A percentile compares a stretch with the other conserved stretches of the same genome.
These are phyloP conservation scores for Citrullus colocynthis DNA, from an alignment of 306 rosid species.

Conservation along the genomic window DNA sequence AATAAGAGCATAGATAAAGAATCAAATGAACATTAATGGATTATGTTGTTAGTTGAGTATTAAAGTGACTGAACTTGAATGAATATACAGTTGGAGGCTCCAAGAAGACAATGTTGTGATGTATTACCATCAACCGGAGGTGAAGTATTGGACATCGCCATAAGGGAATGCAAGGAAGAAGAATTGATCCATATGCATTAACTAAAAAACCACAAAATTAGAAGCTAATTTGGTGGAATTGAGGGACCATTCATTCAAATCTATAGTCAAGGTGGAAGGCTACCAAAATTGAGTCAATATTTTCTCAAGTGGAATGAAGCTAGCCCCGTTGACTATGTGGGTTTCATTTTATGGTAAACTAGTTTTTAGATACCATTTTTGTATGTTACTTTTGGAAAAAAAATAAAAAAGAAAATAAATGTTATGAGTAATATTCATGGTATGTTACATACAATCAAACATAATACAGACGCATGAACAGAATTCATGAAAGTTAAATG, in stretches of 20 bases:
- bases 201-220: not conserved
- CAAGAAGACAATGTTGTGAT: slow-evolving; percentile 81
- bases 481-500: too few relatives aligned
- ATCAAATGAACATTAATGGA: too few relatives aligned
- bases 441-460: not conserved
- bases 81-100: slow-evolving; percentile 62
- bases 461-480: too few relatives aligned
- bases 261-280: not conserved
- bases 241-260: too few relatives aligned
- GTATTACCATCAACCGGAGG: slow-evolving; percentile 27
- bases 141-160: slow-evolving; percentile 38
- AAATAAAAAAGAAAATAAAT: not conserved
- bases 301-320: not conserved
- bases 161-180: slow-evolving; percentile 66
- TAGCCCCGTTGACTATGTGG: not conserved
- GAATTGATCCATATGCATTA: slow-evolving; percentile 46
- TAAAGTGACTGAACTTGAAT: not conserved
- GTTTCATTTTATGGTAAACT: not conserved
- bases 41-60: too few relatives aligned
- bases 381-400: not conserved
- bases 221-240: too few relatives aligned
- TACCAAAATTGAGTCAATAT: not conserved
- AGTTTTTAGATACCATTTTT: not conserved
- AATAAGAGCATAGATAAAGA: too few relatives aligned
- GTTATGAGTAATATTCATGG: not conserved